phyloP scores from a whole-genome alignment of 1,139 yeast species.

The Yarrowia galli region DNA sequence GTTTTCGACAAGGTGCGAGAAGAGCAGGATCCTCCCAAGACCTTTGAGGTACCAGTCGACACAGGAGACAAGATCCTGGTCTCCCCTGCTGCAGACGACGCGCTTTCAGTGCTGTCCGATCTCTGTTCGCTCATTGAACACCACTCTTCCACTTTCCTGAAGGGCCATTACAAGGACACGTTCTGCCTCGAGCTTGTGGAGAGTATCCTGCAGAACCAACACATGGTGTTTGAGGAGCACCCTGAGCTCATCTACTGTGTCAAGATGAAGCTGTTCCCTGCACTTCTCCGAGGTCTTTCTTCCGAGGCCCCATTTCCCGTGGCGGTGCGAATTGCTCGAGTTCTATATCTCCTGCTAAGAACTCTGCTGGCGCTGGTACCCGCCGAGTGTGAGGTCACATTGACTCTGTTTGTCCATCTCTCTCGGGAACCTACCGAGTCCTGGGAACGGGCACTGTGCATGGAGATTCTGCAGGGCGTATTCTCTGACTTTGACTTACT shows the following conservation, averaged over 20 bases:
- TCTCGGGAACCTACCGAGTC: slow-evolving; percentile 60
- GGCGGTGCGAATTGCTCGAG: slow-evolving; percentile 75
- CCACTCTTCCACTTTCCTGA: slow-evolving; percentile 61
- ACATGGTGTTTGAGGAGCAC: slow-evolving; percentile 62
- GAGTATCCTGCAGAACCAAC: slow-evolving; percentile 67
- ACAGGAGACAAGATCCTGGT: slow-evolving; percentile 56
- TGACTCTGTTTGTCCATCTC: slow-evolving; percentile 75
- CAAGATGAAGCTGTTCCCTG: slow-evolving; percentile 74
- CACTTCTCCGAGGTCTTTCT: slow-evolving; percentile 71
- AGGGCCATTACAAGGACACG: slow-evolving; percentile 64
- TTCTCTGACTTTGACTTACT: slow-evolving; percentile 64
- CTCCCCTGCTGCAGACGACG: slow-evolving; percentile 68
- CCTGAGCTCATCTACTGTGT: slow-evolving; percentile 70
- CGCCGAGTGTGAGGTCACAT: slow-evolving; percentile 80
- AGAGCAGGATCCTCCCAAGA: slow-evolving; percentile 48
- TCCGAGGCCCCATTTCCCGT: slow-evolving; percentile 69
- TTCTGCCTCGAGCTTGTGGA: slow-evolving; percentile 85
- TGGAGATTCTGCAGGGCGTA: slow-evolving; percentile 73
- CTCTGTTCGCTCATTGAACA: slow-evolving; percentile 72
- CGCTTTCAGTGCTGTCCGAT: slow-evolving; percentile 71
- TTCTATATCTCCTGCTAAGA: slow-evolving; percentile 66
- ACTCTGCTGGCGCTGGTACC: slow-evolving; percentile 67
- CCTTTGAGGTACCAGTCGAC: slow-evolving; percentile 52
- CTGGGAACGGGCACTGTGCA: slow-evolving; percentile 77
- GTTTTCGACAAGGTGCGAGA: slow-evolving; percentile 70